A percentile compares a stretch with the other conserved stretches of the same genome.
phyloP scores from a whole-genome alignment of 139 green algal species.

The Mesotaenium endlicherianum region DNA sequence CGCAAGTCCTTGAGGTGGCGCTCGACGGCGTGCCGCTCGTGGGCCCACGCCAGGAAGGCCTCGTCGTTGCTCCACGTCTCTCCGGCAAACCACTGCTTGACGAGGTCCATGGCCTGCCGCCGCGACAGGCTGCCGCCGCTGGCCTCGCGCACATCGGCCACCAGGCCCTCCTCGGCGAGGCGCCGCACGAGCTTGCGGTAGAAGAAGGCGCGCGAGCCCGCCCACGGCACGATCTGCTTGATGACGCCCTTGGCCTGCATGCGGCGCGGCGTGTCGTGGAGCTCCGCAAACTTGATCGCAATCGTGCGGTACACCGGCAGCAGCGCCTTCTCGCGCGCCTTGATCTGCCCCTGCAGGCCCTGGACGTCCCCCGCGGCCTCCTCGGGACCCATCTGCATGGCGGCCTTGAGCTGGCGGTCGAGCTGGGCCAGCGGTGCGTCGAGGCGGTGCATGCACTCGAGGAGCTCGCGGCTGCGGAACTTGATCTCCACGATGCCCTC shows the following conservation, averaged over 20 bases:
- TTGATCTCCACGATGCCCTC: constrained; percentile 99
- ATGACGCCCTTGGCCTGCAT: constrained; percentile 92
- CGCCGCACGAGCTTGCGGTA: constrained; percentile 71
- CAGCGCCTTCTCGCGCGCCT: background rate
- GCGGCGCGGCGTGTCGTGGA: constrained; percentile 93
- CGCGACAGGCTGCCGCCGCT: background rate
- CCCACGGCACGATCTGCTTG: constrained; percentile 82
- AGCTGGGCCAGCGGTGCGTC: constrained; percentile 67
- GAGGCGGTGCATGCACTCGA: constrained; percentile 83
- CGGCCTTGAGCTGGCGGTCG: constrained; percentile 6
- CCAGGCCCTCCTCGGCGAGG: constrained; percentile 43
- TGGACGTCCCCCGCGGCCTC: background rate
- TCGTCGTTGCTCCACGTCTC: too few relatives aligned
- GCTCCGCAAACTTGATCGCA: constrained; percentile 82
- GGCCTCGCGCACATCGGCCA: background rate
- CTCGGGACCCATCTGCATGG: background rate
- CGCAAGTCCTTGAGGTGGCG: too few relatives aligned
- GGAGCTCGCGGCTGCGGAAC: constrained; percentile 79
- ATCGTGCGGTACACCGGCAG: constrained; percentile 80
- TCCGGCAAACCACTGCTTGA: background rate
- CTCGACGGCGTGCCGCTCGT: too few relatives aligned
- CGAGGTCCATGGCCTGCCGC: background rate
- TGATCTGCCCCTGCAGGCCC: constrained; percentile 25
- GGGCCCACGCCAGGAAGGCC: too few relatives aligned
- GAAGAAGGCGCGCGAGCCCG: constrained; percentile 78